These are phyloP conservation scores for Nitzschia palea DNA, from an alignment of 108 stramenopile genomes.

Conservation along the genomic window DNA sequence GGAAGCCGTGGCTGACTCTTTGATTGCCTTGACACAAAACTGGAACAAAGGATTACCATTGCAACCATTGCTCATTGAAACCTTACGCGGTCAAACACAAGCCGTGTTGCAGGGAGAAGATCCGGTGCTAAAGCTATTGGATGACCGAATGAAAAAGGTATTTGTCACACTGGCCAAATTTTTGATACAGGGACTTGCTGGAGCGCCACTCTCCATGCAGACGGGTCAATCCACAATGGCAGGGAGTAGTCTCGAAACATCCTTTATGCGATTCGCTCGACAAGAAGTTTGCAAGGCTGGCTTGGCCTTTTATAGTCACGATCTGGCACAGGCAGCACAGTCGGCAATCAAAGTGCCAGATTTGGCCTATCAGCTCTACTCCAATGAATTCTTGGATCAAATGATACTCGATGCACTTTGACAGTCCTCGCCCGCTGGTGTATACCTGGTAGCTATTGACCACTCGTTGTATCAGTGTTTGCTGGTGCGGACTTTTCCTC, in stretches of 20 bases:
- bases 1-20: conserved; percentile 27
- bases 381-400: conserved; percentile 11
- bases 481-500: too few species aligned
- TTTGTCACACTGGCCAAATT: conserved; percentile 20
- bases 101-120: conserved; percentile 48
- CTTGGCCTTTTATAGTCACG: conserved; percentile 29
- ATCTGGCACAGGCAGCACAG: conserved; percentile 21
- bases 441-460: too few species aligned
- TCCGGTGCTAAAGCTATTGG: conserved; percentile 57
- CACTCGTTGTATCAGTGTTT: too few species aligned
- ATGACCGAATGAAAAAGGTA: conserved; percentile 44
- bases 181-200: neutral
- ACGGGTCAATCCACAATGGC: neutral
- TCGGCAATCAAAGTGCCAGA: conserved; percentile 18
- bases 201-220: neutral
- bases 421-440: too few species aligned
- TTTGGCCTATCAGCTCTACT: conserved; percentile 23
- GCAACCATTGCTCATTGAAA: neutral
- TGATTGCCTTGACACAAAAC: conserved; percentile 39
- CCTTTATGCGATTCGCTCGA: conserved; percentile 2
- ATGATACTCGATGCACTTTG: conserved; percentile 2
- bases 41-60: conserved; percentile 1
- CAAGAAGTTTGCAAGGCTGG: conserved; percentile 20
- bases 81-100: conserved; percentile 14
- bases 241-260: neutral